Conservation (phyloP, 768 basidiomycete genomes). For the Phlebiopsis gigantea region DNA sequence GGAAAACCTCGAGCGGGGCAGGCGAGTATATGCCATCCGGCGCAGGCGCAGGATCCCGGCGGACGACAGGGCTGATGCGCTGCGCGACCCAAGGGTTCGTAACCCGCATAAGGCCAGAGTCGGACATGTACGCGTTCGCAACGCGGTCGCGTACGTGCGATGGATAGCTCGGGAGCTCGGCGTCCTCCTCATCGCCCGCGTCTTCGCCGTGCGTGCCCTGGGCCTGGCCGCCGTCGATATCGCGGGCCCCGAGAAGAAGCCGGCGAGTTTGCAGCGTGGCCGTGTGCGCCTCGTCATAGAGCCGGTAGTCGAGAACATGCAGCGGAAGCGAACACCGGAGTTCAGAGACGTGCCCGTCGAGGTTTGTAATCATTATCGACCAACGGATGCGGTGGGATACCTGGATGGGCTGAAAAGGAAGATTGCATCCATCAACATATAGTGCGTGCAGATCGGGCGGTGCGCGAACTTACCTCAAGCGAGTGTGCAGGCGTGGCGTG, state of each 20-base stretch:
- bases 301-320: conserved; percentile 68
- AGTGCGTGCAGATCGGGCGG: neutral
- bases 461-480: conserved; percentile 38
- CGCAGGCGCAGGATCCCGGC: conserved; percentile 3
- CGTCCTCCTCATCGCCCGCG: conserved; percentile 47
- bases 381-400: conserved; percentile 78
- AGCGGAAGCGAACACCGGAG: conserved; percentile 92
- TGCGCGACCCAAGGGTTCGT: conserved; percentile 55
- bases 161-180: conserved; percentile 83
- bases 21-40: conserved; percentile 19
- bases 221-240: conserved; percentile 28
- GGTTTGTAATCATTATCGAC: conserved; percentile 75
- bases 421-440: neutral
- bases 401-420: conserved; percentile 44
- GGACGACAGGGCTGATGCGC: conserved; percentile 34
- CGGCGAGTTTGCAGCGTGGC: conserved; percentile 73
- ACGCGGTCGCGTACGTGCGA: conserved; percentile 90
- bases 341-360: conserved; percentile 90
- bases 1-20: conserved; percentile 15
- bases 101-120: conserved; percentile 56
- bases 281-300: conserved; percentile 71
- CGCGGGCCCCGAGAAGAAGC: conserved; percentile 46
- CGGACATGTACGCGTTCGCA: conserved; percentile 68
- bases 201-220: conserved; percentile 16
- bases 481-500: conserved; percentile 64